A percentile compares a stretch with the other conserved stretches of the same genome.
Conservation (phyloP, 495 filamentous ascomycete genomes). For the Terfezia boudieri region DNA sequence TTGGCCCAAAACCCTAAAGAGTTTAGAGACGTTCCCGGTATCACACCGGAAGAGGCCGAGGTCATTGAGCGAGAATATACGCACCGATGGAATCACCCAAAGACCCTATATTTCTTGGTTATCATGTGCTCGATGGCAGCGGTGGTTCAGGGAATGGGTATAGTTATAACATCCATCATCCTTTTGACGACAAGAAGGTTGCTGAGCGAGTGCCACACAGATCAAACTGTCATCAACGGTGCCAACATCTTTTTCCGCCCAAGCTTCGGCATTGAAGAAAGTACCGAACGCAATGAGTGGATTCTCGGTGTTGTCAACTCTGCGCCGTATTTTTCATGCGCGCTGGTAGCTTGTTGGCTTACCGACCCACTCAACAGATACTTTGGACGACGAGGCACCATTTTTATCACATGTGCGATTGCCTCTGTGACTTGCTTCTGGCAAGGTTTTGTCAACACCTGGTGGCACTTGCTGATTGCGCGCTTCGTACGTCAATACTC, state of each 20-base stretch:
- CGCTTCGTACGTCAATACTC: not conserved
- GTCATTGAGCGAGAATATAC: constrained; percentile 7
- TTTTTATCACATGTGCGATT: constrained; percentile 52
- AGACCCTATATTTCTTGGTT: constrained; percentile 44
- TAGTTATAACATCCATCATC: not conserved
- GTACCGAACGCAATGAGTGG: constrained; percentile 27
- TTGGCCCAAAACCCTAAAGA: too few species aligned
- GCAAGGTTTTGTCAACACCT: constrained; percentile 51
- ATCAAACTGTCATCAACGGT: constrained; percentile 62
- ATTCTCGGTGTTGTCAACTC: constrained; percentile 46
- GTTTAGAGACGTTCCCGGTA: too few species aligned
- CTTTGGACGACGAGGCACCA: constrained; percentile 63
- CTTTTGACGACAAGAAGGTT: not conserved
- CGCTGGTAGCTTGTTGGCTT: constrained; percentile 61
- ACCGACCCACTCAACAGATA: constrained; percentile 44
- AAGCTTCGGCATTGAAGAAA: constrained; percentile 44
- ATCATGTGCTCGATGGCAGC: constrained; percentile 39
- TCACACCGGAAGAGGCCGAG: too few species aligned
- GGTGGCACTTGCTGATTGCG: constrained; percentile 34
- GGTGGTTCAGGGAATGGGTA: constrained; percentile 50
- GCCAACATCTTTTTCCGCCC: constrained; percentile 44
- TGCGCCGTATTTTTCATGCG: constrained; percentile 55
- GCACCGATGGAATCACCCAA: constrained; percentile 53
- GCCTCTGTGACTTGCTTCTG: constrained; percentile 51
- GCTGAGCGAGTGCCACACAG: constrained; percentile 27